phyloP scores from a whole-genome alignment of 164 flowering plant species.

The Tetracentron sinense region DNA sequence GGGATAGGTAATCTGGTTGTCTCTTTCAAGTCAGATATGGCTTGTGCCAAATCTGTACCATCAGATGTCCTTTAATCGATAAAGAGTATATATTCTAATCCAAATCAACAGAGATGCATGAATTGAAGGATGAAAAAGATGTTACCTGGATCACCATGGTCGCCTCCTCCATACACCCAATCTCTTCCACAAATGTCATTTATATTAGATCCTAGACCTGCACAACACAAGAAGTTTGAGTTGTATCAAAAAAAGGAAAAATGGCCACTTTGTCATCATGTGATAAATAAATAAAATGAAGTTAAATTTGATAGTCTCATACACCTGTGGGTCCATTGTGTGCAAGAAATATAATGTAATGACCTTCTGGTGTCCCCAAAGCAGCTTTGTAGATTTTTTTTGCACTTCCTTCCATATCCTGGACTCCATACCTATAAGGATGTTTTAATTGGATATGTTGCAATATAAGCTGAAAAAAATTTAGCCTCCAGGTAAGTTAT shows the following conservation, averaged over 20 bases:
- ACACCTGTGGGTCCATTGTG: slow-evolving; percentile 93
- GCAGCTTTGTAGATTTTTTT: slow-evolving; percentile 63
- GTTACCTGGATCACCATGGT: slow-evolving; percentile 92
- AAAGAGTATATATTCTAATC: neutral
- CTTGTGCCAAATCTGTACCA: slow-evolving; percentile 70
- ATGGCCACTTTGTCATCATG: neutral
- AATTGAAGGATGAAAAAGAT: slow-evolving; percentile 1
- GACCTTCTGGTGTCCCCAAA: slow-evolving; percentile 55
- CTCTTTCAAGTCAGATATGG: slow-evolving; percentile 54
- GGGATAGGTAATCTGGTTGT: slow-evolving; percentile 39
- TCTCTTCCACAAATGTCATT: slow-evolving; percentile 84
- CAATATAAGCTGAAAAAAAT: neutral
- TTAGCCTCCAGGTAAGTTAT: neutral
- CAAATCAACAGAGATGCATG: slow-evolving; percentile 2
- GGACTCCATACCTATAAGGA: slow-evolving; percentile 61
- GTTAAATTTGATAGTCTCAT: slow-evolving; percentile 1
- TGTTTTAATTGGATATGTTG: neutral
- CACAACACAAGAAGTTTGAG: slow-evolving; percentile 6
- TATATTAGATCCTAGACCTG: slow-evolving; percentile 72
- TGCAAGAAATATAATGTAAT: slow-evolving; percentile 67
- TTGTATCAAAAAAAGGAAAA: neutral
- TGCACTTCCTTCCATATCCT: slow-evolving; percentile 68
- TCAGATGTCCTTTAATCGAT: slow-evolving; percentile 1
- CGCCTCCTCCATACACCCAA: slow-evolving; percentile 70
- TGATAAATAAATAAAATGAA: neutral